Percentiles rank a stretch among this genome's conserved stretches.
Evolutionary conservation across 768 basidiomycete genomes (phyloP).

Genomic region (Tubosaeta sp.): DNA sequence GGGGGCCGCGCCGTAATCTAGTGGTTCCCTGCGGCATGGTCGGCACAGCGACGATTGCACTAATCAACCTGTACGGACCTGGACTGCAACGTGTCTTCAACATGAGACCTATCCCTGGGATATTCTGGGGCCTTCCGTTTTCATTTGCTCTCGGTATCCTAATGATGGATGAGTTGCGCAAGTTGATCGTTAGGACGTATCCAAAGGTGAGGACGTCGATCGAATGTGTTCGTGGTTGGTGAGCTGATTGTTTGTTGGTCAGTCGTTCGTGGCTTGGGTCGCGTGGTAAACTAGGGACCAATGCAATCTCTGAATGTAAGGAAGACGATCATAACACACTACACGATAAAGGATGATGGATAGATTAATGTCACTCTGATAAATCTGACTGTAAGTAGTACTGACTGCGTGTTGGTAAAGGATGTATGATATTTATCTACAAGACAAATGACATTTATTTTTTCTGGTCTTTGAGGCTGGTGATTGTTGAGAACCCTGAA

Average conservation of each 20-base stretch:
- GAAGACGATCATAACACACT: not conserved
- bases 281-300: slow-evolving; percentile 13
- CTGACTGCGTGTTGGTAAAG: no score
- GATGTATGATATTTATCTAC: not conserved
- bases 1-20: slow-evolving; percentile 37
- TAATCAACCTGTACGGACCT: slow-evolving; percentile 35
- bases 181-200: slow-evolving; percentile 41
- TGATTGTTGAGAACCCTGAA: no score
- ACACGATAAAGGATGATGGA: not conserved
- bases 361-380: not conserved
- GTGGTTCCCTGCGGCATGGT: slow-evolving; percentile 31
- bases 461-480: no score
- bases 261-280: slow-evolving; percentile 25
- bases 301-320: not conserved
- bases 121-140: slow-evolving; percentile 44
- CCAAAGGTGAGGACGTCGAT: slow-evolving; percentile 32
- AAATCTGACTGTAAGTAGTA: not conserved
- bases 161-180: slow-evolving; percentile 42
- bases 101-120: slow-evolving; percentile 39
- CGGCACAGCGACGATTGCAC: slow-evolving; percentile 28
- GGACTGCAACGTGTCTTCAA: slow-evolving; percentile 29
- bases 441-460: not conserved
- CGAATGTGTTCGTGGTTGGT: not conserved
- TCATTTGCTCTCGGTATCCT: slow-evolving; percentile 40
- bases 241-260: not conserved